Evolutionary conservation across 108 stramenopile species (phyloP).

Genomic region (Cyclotella cryptica): DNA sequence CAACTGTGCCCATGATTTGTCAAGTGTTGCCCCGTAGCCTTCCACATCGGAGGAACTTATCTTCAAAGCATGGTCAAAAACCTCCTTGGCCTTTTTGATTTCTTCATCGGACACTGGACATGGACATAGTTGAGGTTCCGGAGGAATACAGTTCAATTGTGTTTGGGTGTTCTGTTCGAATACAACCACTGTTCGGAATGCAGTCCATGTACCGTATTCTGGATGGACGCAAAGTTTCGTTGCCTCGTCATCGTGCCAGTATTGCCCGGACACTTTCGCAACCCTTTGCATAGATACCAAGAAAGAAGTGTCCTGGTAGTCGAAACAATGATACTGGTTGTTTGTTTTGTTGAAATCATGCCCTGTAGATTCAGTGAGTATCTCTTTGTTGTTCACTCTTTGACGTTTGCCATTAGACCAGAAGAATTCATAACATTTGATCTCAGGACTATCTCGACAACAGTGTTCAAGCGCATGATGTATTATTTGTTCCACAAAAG

Average conservation of each 20-base stretch:
- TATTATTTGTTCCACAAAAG: constrained; percentile 33
- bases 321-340: constrained; percentile 29
- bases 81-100: constrained; percentile 36
- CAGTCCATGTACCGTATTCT: constrained; percentile 58
- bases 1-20: constrained; percentile 43
- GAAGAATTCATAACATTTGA: constrained; percentile 43
- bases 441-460: neutral
- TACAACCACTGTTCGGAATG: constrained; percentile 58
- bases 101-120: constrained; percentile 43
- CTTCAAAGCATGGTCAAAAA: constrained; percentile 41
- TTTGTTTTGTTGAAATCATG: neutral
- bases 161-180: constrained; percentile 24
- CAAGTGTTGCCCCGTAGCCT: constrained; percentile 35
- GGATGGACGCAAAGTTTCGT: constrained; percentile 65
- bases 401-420: constrained; percentile 49
- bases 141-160: neutral
- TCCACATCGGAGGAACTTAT: constrained; percentile 18
- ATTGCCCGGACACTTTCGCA: constrained; percentile 52
- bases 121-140: constrained; percentile 34
- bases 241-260: constrained; percentile 52
- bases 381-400: neutral
- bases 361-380: neutral
- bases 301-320: constrained; percentile 24
- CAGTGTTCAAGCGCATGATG: neutral
- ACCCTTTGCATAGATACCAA: constrained; percentile 65